These are phyloP conservation scores for Serendipita sp. DNA, from an alignment of 768 basidiomycete species.

Conservation along the genomic window DNA sequence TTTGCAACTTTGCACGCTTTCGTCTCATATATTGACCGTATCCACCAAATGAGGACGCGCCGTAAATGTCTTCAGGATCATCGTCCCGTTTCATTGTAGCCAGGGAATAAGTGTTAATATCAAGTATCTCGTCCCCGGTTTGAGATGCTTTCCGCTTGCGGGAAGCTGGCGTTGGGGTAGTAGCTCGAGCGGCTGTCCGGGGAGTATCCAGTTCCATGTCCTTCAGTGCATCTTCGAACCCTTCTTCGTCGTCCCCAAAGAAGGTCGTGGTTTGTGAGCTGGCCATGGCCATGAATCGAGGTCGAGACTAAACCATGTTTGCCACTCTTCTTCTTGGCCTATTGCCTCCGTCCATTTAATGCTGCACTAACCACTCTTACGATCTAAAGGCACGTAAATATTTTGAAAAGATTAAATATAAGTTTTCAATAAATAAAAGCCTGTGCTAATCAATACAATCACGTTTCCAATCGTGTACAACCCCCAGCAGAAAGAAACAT, in stretches of 20 bases:
- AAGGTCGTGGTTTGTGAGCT: conserved; percentile 1
- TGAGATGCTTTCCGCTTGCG: neutral
- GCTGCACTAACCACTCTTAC: too few species aligned
- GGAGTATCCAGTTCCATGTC: conserved; percentile 1
- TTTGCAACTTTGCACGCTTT: conserved; percentile 80
- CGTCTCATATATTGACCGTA: conserved; percentile 81
- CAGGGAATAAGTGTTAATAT: neutral
- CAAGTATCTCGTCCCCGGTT: neutral
- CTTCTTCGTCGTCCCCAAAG: neutral
- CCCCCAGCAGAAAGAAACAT: too few species aligned
- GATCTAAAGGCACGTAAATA: too few species aligned
- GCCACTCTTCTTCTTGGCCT: too few species aligned
- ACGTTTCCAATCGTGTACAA: too few species aligned
- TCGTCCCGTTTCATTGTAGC: neutral
- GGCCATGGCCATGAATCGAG: neutral
- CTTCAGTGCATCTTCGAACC: neutral
- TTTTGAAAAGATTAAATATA: too few species aligned
- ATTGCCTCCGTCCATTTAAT: too few species aligned
- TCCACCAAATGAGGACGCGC: conserved; percentile 62
- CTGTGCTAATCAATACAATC: too few species aligned
- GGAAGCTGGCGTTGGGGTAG: neutral
- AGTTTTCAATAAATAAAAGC: too few species aligned
- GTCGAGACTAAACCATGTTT: neutral
- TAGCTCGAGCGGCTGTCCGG: neutral
- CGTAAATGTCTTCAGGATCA: conserved; percentile 35